These are phyloP conservation scores for Aspergillus sp. DNA, from an alignment of 2,329 filamentous ascomycete genomes.

Conservation along the genomic window DNA sequence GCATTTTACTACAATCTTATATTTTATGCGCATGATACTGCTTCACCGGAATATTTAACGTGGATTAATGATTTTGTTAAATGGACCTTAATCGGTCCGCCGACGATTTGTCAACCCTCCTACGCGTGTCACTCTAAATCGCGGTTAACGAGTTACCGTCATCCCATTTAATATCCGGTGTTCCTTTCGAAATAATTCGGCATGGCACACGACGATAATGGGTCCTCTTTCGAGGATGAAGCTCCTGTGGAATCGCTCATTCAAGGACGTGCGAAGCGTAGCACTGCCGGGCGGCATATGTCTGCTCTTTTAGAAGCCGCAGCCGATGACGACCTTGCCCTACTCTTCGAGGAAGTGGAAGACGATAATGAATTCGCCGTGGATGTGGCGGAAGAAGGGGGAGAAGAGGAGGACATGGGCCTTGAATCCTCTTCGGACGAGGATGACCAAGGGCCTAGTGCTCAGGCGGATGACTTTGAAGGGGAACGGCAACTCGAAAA, in stretches of 20 bases:
- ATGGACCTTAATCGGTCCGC: neutral
- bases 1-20: neutral
- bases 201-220: slow-evolving; percentile 32
- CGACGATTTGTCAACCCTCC: neutral
- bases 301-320: slow-evolving; percentile 76
- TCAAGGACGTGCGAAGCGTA: slow-evolving; percentile 67
- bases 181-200: neutral
- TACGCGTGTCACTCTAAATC: slow-evolving; percentile 1
- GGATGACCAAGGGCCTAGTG: slow-evolving; percentile 68
- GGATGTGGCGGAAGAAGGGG: slow-evolving; percentile 48
- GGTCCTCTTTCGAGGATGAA: slow-evolving; percentile 33
- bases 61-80: neutral
- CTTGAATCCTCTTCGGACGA: slow-evolving; percentile 87
- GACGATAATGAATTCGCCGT: slow-evolving; percentile 53
- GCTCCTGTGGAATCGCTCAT: slow-evolving; percentile 40
- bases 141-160: neutral
- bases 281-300: slow-evolving; percentile 84
- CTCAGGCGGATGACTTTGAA: slow-evolving; percentile 69
- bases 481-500: slow-evolving; percentile 87
- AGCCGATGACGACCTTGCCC: slow-evolving; percentile 68
- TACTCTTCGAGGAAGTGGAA: slow-evolving; percentile 68
- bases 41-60: neutral
- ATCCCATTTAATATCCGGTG: neutral
- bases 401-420: slow-evolving; percentile 73
- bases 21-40: neutral